phyloP scores from a whole-genome alignment of 495 filamentous ascomycete species.

The Penicillium parvum region DNA sequence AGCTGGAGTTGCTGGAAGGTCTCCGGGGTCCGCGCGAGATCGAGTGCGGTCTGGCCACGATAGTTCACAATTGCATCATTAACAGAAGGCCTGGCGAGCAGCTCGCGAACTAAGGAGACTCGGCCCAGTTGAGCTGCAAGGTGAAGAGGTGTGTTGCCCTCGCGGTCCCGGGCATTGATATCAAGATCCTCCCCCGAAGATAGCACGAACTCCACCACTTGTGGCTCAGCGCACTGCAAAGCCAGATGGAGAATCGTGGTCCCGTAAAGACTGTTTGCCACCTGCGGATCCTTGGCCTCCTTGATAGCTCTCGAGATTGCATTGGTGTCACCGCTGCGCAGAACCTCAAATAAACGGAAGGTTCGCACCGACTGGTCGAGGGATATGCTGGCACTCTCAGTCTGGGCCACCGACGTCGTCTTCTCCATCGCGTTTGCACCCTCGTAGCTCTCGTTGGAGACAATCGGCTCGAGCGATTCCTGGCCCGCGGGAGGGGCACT shows the following conservation, averaged over 20 bases:
- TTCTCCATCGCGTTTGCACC: constrained; percentile 27
- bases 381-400: constrained; percentile 42
- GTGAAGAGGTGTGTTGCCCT: constrained; percentile 92
- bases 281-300: constrained; percentile 53
- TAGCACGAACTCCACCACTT: constrained; percentile 94
- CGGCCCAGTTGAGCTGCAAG: constrained; percentile 80
- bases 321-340: constrained; percentile 84
- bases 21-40: constrained; percentile 83
- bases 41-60: constrained; percentile 78
- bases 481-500: constrained; percentile 23
- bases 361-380: constrained; percentile 93
- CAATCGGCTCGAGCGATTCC: constrained; percentile 22
- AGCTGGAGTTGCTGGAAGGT: constrained; percentile 96
- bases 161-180: constrained; percentile 83
- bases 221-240: constrained; percentile 91
- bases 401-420: constrained; percentile 28
- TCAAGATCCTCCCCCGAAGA: constrained; percentile 65
- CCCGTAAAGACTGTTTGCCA: constrained; percentile 56
- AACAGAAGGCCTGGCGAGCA: constrained; percentile 74
- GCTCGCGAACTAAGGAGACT: constrained; percentile 67
- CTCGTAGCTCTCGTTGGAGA: constrained; percentile 22
- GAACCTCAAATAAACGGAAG: constrained; percentile 88
- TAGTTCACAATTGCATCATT: constrained; percentile 92
- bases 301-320: constrained; percentile 86
- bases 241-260: constrained; percentile 89